A percentile compares a stretch with the other conserved stretches of the same genome.
Conservation (phyloP, 176 grass and related monocot genomes). For the Triticum monococcum region DNA sequence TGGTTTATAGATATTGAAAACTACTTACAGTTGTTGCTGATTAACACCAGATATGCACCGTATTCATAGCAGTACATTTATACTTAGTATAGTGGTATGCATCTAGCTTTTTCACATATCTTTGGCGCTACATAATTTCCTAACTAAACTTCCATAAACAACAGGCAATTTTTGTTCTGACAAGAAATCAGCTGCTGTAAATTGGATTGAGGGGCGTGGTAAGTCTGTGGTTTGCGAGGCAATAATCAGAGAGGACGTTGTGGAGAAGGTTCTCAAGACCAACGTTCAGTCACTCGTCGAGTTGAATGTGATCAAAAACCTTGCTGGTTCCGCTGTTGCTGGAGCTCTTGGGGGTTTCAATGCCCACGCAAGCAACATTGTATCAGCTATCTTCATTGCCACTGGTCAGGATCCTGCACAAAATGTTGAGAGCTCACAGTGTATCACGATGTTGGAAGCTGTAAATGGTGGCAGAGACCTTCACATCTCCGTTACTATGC, state of each 20-base stretch:
- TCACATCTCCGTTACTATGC: constrained; percentile 95
- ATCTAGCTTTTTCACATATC: not conserved
- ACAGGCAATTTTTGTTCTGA: constrained; percentile 95
- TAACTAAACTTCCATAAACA: not conserved
- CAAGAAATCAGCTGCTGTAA: constrained; percentile 94
- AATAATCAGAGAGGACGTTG: constrained; percentile 85
- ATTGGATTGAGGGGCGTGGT: constrained; percentile 94
- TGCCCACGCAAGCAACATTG: constrained; percentile 94
- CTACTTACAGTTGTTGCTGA: not conserved
- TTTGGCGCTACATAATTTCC: not conserved
- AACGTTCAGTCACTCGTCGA: constrained; percentile 74
- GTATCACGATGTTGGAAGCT: constrained; percentile 96
- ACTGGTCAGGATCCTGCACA: constrained; percentile 97
- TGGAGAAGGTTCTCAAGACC: constrained; percentile 92
- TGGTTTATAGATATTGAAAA: not conserved
- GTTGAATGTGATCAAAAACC: constrained; percentile 92
- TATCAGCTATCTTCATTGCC: constrained; percentile 86
- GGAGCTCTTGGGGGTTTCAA: constrained; percentile 96
- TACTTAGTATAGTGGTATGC: not conserved
- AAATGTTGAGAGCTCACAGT: constrained; percentile 96
- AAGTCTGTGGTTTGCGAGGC: constrained; percentile 95
- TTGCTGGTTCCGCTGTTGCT: constrained; percentile 90
- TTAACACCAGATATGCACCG: not conserved
- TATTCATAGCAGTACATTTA: not conserved
- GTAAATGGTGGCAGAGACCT: constrained; percentile 85